These are phyloP conservation scores for Phytopythium litorale DNA, from an alignment of 352 stramenopile species.

Conservation along the genomic window DNA sequence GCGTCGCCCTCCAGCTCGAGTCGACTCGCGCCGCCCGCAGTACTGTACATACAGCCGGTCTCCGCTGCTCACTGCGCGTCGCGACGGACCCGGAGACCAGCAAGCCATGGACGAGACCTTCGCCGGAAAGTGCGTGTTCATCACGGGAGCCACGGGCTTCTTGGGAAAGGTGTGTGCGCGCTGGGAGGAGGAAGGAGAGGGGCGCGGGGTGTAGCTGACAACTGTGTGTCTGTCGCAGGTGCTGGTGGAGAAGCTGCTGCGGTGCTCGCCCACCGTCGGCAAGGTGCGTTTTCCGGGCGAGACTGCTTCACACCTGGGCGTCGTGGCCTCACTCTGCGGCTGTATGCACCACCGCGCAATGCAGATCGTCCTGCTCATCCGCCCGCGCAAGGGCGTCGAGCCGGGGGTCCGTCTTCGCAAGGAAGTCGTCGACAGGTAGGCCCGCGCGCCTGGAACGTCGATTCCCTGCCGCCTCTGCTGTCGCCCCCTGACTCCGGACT, in stretches of 20 bases:
- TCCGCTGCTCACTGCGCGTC: not conserved
- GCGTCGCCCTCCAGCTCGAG: too few relatives aligned
- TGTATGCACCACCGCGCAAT: not conserved
- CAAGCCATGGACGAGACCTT: conserved; percentile 51
- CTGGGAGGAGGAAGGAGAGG: not conserved
- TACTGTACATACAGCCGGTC: not conserved
- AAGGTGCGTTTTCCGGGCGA: conserved; percentile 20
- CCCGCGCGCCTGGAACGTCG: too few relatives aligned
- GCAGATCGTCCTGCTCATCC: conserved; percentile 75
- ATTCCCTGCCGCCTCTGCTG: not conserved
- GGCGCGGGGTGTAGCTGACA: not conserved
- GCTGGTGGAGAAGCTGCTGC: conserved; percentile 78
- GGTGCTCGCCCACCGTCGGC: conserved; percentile 50
- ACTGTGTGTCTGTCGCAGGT: conserved; percentile 25
- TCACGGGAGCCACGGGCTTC: conserved; percentile 87
- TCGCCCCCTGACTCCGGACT: not conserved
- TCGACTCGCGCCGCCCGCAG: not conserved
- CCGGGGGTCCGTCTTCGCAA: conserved; percentile 51
- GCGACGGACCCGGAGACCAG: not conserved
- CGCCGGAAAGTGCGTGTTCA: conserved; percentile 62
- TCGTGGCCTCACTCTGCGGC: not conserved
- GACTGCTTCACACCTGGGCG: too few relatives aligned
- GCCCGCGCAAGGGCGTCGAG: conserved; percentile 65
- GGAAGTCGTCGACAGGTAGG: conserved; percentile 62
- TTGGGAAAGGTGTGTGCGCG: conserved; percentile 57